Base-by-base conservation (phyloP, 2,329 filamentous ascomycete genomes). In the Alternaria brassicicola region DNA sequence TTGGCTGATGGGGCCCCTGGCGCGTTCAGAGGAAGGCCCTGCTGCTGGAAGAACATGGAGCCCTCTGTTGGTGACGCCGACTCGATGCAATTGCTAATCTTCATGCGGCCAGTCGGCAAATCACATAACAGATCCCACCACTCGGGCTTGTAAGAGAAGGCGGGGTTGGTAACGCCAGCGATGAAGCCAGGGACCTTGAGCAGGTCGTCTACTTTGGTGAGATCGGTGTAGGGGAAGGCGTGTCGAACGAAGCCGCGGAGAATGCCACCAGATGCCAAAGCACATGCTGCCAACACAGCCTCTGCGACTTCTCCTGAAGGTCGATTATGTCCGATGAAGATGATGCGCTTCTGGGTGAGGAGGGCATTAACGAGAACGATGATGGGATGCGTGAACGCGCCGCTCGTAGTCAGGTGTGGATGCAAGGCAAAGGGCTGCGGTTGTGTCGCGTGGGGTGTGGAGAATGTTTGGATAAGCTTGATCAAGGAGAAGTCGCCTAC, bases 81-180 rank as follows among this genome's bases (percentile, higher is more conserved):
- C 62, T 98, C 94, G 64, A 98, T 93, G 68, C 88, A 89, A 75
- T 86, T 92, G 71, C 92, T 96, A 71, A 99, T 98, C 78, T 95
- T 96, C 83, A 99, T 93, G 41, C 93, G 88, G 9, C 95, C 95
- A 1, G 89, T 94, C 0, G 93, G 90, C 39, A 99, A 82, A 77
- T 99, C 95, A 77, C 95, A 99, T 12, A 99, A 84, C 9, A 99
- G 80, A 78, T 99, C 95, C 95, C 95, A 99, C 95, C 95, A 99
- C 75, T 97, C 93, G 0, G 91, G 91, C 71, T 98, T 94, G 71
- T 93, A 88, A 61, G 94, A 93, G 75, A 99, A 99, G 0, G 93
- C 94, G 6, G 95, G 95, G 73, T 99, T 99, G 1, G 94, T 99
- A 38, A 99, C 95, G 56, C 95, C 95, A 3, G 95, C 95, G 69